Percentiles rank a stretch among this genome's conserved stretches.
phyloP scores from a whole-genome alignment of 2,329 filamentous ascomycete species.

The Trichoderma sp. region DNA sequence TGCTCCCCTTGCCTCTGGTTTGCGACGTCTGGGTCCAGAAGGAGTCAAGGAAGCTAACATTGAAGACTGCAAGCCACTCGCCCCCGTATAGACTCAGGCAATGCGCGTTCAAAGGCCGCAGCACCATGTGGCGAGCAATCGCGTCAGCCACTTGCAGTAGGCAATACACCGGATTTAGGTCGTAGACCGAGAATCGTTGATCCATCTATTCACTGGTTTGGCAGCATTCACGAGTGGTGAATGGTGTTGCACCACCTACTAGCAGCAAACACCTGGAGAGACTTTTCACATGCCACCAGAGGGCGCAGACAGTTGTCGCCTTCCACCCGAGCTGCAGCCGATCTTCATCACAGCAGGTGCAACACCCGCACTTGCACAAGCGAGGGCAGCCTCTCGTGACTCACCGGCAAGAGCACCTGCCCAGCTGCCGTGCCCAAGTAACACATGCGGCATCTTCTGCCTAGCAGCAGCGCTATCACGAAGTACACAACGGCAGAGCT shows the following conservation, averaged over 20 bases:
- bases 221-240: background rate
- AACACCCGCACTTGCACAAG: constrained; percentile 1
- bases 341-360: constrained; percentile 4
- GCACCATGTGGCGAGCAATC: constrained; percentile 7
- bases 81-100: background rate
- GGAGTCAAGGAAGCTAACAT: background rate
- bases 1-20: background rate
- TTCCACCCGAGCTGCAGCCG: background rate
- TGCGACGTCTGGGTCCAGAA: background rate
- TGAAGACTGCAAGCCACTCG: background rate
- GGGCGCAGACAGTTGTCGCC: background rate
- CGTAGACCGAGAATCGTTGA: background rate
- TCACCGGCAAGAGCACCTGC: background rate
- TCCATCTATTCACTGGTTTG: background rate
- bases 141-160: constrained; percentile 10
- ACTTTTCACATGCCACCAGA: constrained; percentile 6
- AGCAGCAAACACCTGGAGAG: background rate
- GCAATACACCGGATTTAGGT: background rate
- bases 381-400: constrained; percentile 10
- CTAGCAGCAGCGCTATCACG: background rate
- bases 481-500: background rate
- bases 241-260: background rate
- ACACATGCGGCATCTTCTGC: background rate
- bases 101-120: background rate
- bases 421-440: background rate